Conservation (phyloP, 352 stramenopile genomes). For the Pythium plurisporium region DNA sequence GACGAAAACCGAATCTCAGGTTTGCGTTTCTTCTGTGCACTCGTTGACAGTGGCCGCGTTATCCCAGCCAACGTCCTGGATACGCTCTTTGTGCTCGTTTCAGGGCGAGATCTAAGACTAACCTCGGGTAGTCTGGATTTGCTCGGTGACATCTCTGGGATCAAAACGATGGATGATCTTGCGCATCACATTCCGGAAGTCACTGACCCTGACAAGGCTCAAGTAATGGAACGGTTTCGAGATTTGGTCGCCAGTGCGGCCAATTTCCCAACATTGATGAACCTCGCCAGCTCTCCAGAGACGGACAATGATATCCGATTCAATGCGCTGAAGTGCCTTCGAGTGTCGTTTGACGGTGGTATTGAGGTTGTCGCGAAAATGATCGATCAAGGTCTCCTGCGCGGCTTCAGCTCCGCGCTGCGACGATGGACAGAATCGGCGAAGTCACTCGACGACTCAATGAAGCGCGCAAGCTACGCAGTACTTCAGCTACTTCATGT, state of each 20-base stretch:
- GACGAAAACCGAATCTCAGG: constrained; percentile 72
- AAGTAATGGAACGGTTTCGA: constrained; percentile 52
- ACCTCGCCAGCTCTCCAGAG: constrained; percentile 41
- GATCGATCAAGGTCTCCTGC: constrained; percentile 70
- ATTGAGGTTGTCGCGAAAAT: constrained; percentile 51
- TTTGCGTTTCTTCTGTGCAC: constrained; percentile 59
- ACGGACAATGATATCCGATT: constrained; percentile 36
- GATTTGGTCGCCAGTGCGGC: constrained; percentile 53
- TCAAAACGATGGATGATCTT: constrained; percentile 46
- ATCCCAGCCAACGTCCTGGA: constrained; percentile 61
- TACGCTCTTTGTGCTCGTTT: constrained; percentile 69
- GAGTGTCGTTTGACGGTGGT: constrained; percentile 51
- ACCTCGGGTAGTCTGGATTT: constrained; percentile 51
- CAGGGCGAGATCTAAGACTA: constrained; percentile 43
- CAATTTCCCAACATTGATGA: constrained; percentile 66
- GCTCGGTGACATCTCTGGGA: constrained; percentile 45
- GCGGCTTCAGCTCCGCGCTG: constrained; percentile 57
- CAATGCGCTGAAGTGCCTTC: constrained; percentile 70
- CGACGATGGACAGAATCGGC: constrained; percentile 42
- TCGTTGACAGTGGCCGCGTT: constrained; percentile 50
- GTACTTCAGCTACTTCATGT: constrained; percentile 66
- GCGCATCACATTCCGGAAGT: constrained; percentile 39
- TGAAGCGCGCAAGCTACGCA: constrained; percentile 30
- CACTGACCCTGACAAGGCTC: constrained; percentile 32
- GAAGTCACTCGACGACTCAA: constrained; percentile 15